Evolutionary conservation across 768 basidiomycete species (phyloP), one percentile per base, ranked within the genome.

Genomic region (Asterophora lycoperdoides): DNA sequence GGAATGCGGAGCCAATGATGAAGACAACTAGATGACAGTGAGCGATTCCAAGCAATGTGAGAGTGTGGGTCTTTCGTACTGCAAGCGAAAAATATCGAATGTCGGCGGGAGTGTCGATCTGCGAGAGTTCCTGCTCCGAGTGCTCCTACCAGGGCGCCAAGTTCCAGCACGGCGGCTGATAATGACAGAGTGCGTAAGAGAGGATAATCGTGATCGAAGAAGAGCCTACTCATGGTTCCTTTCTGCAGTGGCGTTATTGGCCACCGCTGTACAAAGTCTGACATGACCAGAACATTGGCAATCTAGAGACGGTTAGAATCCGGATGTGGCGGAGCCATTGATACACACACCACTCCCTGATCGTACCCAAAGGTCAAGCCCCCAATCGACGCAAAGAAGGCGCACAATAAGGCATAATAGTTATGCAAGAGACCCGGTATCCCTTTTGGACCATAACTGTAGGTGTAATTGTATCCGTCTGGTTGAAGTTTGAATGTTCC

Each of bases 211-310:
- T 2, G 8, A 36, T 43, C 47, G 30, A 28, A 29, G 13, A 40
- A 5, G 13, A 15, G 71, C 80, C 48, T 58, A 90, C 89, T 91
- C 79, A 90, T 85, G 15, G 78, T 66, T 4, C 89, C 89, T 57
- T 80, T 83, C 67, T 90, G 80, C 67, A 84, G 72, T 0, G 88
- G 76, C 5, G 81, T 80, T 2, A 88, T 67, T 4, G 84, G 84
- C 81, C 85, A 92, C 8, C 80, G 74, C 41, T 66, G 55, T 20
- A 78, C 55, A 56, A 92, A 92, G 56, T 89, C 84, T 34, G 73
- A 68, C 89, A 91, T 91, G 10, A 91, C 86, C 10, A 92, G 74
- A 11, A 92, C 81, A 61, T 91, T 92, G 2, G 89, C 86, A 54
- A 92, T 89, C 76, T 78, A 18, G 29, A 5, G 14, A 38, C 19